Percentiles rank a stretch among this genome's conserved stretches.
Evolutionary conservation across 2,329 filamentous ascomycete species (phyloP).

Genomic region (Trichoderma hamatum): DNA sequence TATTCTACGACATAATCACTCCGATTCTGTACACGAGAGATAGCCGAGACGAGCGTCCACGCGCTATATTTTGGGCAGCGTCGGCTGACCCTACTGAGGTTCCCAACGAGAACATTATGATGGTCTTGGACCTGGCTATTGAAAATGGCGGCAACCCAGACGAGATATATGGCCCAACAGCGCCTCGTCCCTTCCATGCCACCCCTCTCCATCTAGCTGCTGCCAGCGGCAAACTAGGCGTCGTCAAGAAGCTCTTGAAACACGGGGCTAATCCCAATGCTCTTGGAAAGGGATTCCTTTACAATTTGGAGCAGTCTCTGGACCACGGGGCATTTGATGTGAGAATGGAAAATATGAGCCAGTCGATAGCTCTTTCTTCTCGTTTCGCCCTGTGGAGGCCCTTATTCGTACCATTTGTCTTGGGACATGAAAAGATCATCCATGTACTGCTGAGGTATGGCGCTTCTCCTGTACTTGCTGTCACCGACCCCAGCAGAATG

Average conservation of each 20-base stretch:
- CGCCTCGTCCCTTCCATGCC: neutral
- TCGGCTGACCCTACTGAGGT: neutral
- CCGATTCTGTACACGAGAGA: neutral
- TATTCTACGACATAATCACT: neutral
- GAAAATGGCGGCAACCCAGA: neutral
- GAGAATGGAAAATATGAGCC: neutral
- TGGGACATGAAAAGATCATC: neutral
- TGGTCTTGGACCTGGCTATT: neutral
- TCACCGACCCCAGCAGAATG: neutral
- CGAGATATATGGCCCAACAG: neutral
- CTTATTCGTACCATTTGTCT: slow-evolving; percentile 21
- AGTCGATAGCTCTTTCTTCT: neutral
- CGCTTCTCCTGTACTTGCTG: slow-evolving; percentile 2
- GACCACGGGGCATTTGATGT: neutral
- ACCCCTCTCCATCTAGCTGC: slow-evolving; percentile 9
- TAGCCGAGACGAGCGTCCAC: neutral
- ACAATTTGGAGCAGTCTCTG: too few species aligned
- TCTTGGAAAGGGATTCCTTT: neutral
- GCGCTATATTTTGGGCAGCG: slow-evolving; percentile 9
- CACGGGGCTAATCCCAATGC: neutral
- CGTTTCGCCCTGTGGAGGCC: neutral
- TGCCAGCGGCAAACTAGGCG: neutral
- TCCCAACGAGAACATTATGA: neutral
- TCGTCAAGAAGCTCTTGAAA: neutral
- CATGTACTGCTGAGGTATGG: neutral